Percentiles rank a stretch among this genome's conserved stretches.
Evolutionary conservation across 1,139 yeast species (phyloP).

Genomic region (Petasospora rhodanensis): DNA sequence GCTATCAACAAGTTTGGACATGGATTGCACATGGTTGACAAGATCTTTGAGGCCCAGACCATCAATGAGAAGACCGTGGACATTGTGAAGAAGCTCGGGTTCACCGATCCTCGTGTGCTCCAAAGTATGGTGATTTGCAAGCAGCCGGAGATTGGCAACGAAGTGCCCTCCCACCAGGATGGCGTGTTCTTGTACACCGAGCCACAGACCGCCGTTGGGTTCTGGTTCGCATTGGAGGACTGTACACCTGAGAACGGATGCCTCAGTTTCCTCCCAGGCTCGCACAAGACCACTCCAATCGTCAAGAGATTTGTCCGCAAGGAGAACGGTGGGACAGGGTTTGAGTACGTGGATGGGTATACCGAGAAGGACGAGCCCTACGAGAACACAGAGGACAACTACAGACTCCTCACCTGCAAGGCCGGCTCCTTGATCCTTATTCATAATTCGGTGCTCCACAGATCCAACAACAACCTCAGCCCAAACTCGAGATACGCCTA

Average conservation of each 20-base stretch:
- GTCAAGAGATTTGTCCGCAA: constrained; percentile 63
- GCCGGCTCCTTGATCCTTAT: constrained; percentile 70
- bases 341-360: constrained; percentile 34
- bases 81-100: constrained; percentile 50
- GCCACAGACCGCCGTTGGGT: constrained; percentile 72
- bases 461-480: constrained; percentile 59
- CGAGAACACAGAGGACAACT: constrained; percentile 37
- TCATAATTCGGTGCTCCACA: constrained; percentile 67
- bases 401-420: constrained; percentile 54
- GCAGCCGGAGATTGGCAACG: constrained; percentile 70
- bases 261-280: constrained; percentile 67
- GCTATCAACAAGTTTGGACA: constrained; percentile 81
- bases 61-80: constrained; percentile 45
- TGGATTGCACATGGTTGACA: constrained; percentile 53
- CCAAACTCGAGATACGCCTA: constrained; percentile 64
- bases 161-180: constrained; percentile 78
- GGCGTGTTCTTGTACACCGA: constrained; percentile 68
- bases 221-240: constrained; percentile 80
- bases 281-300: constrained; percentile 57
- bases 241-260: constrained; percentile 70
- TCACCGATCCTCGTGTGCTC: constrained; percentile 62
- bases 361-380: constrained; percentile 19
- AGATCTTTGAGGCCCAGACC: constrained; percentile 45
- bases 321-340: constrained; percentile 41
- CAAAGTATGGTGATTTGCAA: constrained; percentile 81